Evolutionary conservation across 2,329 filamentous ascomycete genomes (phyloP).

Genomic region (Elsinoe arachidis): DNA sequence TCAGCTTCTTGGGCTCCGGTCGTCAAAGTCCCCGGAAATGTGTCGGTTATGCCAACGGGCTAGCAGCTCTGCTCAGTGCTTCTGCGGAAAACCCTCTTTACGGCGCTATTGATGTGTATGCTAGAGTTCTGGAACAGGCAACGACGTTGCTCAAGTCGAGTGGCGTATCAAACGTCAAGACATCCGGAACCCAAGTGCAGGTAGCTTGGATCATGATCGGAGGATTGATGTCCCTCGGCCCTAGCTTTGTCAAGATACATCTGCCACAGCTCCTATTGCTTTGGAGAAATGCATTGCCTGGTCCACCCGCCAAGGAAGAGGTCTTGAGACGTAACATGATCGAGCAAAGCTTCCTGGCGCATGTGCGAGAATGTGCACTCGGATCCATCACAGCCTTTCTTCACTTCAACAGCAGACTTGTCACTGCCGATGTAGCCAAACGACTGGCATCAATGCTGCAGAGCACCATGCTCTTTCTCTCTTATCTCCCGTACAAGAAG

Average conservation of each 20-base stretch:
- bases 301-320: conserved; percentile 87
- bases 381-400: conserved; percentile 87
- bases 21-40: conserved; percentile 75
- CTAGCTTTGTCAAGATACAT: conserved; percentile 98
- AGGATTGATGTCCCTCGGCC: conserved; percentile 89
- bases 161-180: conserved; percentile 77
- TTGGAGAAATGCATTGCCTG: conserved; percentile 96
- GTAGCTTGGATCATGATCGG: conserved; percentile 97
- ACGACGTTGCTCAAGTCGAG: conserved; percentile 88
- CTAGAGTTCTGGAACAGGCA: conserved; percentile 80
- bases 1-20: conserved; percentile 65
- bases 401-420: conserved; percentile 80
- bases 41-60: conserved; percentile 81
- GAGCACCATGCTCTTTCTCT: conserved; percentile 85
- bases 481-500: conserved; percentile 73
- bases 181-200: conserved; percentile 90
- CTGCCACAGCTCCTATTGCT: conserved; percentile 84
- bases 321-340: conserved; percentile 73
- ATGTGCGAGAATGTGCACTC: conserved; percentile 89
- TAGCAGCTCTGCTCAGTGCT: conserved; percentile 84
- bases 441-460: conserved; percentile 90
- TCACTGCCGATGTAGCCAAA: conserved; percentile 91
- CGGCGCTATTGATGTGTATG: conserved; percentile 92
- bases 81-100: conserved; percentile 82
- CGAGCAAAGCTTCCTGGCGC: conserved; percentile 85